Percentiles rank a stretch among this genome's conserved stretches.
These are phyloP conservation scores for Thraustochytrium sp. DNA, from an alignment of 352 stramenopile genomes.

Conservation along the genomic window DNA sequence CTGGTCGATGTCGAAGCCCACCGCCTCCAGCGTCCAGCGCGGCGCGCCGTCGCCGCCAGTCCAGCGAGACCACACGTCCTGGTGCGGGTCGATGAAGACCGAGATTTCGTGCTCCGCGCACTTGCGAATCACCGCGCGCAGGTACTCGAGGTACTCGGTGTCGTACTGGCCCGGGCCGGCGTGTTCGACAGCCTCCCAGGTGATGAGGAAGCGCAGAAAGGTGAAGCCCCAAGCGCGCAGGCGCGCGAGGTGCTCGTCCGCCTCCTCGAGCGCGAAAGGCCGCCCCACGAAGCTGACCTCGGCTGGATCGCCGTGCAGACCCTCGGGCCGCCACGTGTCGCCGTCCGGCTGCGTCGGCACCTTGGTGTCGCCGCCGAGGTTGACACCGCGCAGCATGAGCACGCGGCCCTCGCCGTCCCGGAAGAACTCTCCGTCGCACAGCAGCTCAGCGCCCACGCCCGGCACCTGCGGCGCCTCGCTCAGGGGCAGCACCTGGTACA, in stretches of 20 bases:
- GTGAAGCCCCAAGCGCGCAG: constrained; percentile 72
- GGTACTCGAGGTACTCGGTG: constrained; percentile 69
- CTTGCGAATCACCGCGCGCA: constrained; percentile 61
- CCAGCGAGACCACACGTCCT: constrained; percentile 82
- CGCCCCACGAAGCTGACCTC: constrained; percentile 68
- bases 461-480: neutral
- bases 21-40: constrained; percentile 72
- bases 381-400: constrained; percentile 71
- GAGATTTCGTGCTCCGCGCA: constrained; percentile 63
- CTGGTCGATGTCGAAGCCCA: constrained; percentile 68
- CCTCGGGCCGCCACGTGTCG: constrained; percentile 34
- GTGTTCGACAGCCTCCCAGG: constrained; percentile 82
- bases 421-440: constrained; percentile 52
- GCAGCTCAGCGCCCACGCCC: neutral
- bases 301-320: constrained; percentile 48
- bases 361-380: constrained; percentile 78
- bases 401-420: constrained; percentile 68
- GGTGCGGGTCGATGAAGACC: constrained; percentile 78
- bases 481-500: neutral
- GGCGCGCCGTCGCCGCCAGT: constrained; percentile 77
- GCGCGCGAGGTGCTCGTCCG: constrained; percentile 66
- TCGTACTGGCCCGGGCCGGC: constrained; percentile 71
- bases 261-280: constrained; percentile 73
- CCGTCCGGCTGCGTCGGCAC: constrained; percentile 59
- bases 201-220: constrained; percentile 72